Conservation (phyloP, 805 yeast genomes). For the Lipomyces yamanashiensis region DNA sequence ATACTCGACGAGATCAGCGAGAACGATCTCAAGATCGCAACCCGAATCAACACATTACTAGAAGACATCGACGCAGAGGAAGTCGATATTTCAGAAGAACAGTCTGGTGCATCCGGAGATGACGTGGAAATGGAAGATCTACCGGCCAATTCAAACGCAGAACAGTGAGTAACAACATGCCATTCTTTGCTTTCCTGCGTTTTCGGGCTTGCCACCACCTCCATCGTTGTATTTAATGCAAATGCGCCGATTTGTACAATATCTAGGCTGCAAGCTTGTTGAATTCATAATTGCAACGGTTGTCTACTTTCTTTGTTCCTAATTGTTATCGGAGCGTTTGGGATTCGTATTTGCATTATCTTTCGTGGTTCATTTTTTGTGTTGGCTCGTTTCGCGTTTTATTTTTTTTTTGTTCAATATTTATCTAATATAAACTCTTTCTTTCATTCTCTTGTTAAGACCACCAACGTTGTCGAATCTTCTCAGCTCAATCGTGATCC, state of each 20-base stretch:
- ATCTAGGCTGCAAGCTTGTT: neutral
- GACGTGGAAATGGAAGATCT: slow-evolving; percentile 35
- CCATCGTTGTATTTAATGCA: neutral
- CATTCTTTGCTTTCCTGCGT: slow-evolving; percentile 3
- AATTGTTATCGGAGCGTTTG: slow-evolving; percentile 1
- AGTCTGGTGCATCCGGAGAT: slow-evolving; percentile 13
- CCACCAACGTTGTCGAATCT: slow-evolving; percentile 20
- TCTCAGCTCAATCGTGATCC: slow-evolving; percentile 30
- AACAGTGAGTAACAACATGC: slow-evolving; percentile 32
- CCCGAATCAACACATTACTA: slow-evolving; percentile 55
- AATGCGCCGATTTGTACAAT: too few species aligned
- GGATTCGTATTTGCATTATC: slow-evolving; percentile 8
- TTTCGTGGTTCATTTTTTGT: neutral
- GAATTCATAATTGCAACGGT: neutral
- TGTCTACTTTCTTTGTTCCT: neutral
- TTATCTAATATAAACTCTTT: slow-evolving; percentile 18
- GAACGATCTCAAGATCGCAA: slow-evolving; percentile 58
- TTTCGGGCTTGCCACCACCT: slow-evolving; percentile 2
- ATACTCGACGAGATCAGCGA: slow-evolving; percentile 59
- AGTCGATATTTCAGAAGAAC: slow-evolving; percentile 27
- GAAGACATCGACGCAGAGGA: slow-evolving; percentile 46
- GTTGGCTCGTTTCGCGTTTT: slow-evolving; percentile 5
- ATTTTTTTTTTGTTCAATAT: neutral
- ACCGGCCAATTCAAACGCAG: slow-evolving; percentile 5
- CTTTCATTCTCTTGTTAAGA: slow-evolving; percentile 14